These are phyloP conservation scores for Mycena amicta DNA, from an alignment of 768 basidiomycete species.

Conservation along the genomic window DNA sequence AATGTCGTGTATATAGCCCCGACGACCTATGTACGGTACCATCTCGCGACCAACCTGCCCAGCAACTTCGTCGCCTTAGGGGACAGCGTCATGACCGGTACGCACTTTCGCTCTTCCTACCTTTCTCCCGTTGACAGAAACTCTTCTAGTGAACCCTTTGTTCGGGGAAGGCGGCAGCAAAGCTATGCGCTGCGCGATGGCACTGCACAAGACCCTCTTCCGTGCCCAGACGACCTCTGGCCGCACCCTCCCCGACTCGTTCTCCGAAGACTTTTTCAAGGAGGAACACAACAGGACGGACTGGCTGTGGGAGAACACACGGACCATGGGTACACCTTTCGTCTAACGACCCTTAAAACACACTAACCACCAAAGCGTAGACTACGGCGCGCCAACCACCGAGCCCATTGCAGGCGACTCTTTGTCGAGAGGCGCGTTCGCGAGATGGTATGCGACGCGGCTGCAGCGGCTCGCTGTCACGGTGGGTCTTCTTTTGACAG, in stretches of 20 bases:
- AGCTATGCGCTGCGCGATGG: not conserved
- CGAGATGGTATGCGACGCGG: constrained; percentile 13
- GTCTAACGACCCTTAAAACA: too few species aligned
- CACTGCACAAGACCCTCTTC: not conserved
- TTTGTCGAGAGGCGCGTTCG: constrained; percentile 2
- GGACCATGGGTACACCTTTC: constrained; percentile 1
- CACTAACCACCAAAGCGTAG: too few species aligned
- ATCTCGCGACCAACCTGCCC: constrained; percentile 26
- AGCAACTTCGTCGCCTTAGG: constrained; percentile 35
- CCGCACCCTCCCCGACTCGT: not conserved
- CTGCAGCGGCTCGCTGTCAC: not conserved
- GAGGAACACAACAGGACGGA: constrained; percentile 1
- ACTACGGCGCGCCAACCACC: constrained; percentile 21
- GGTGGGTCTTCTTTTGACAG: not conserved
- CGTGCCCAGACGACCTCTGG: not conserved
- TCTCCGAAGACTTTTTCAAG: constrained; percentile 10
- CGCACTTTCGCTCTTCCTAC: too few species aligned
- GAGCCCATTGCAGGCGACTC: constrained; percentile 14
- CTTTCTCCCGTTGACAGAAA: too few species aligned
- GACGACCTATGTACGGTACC: constrained; percentile 26
- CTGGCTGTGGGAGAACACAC: constrained; percentile 7
- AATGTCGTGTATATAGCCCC: constrained; percentile 14
- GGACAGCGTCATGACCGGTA: constrained; percentile 29
- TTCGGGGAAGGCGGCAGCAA: not conserved
- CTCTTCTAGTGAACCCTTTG: not conserved